Evolutionary conservation across 2,329 filamentous ascomycete species (phyloP).

Genomic region (Microdochium bolleyi): DNA sequence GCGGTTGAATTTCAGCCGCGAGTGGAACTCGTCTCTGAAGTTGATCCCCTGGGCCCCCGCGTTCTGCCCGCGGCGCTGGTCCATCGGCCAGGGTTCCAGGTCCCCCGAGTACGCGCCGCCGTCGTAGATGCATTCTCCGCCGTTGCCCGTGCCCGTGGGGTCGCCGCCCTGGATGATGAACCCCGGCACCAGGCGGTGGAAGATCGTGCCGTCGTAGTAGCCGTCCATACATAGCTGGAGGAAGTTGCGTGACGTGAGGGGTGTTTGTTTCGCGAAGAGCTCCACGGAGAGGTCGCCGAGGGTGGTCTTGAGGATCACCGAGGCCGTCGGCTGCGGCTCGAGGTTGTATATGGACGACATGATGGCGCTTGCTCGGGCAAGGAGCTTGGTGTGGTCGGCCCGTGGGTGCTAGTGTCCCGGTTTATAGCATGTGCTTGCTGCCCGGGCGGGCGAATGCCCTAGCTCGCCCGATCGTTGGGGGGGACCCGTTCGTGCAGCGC

Average conservation of each 20-base stretch:
- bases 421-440: too few relatives aligned
- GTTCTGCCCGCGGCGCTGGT: constrained; percentile 54
- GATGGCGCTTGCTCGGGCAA: constrained; percentile 2
- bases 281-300: constrained; percentile 84
- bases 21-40: constrained; percentile 83
- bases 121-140: constrained; percentile 88
- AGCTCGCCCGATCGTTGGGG: too few relatives aligned
- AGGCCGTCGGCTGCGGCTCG: constrained; percentile 89
- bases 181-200: constrained; percentile 84
- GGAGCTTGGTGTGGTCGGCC: background rate
- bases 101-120: constrained; percentile 68
- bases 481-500: too few relatives aligned
- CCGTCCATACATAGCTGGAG: constrained; percentile 90
- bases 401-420: background rate
- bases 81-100: constrained; percentile 65
- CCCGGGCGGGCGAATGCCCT: too few relatives aligned
- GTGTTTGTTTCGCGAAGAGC: constrained; percentile 91
- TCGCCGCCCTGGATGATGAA: constrained; percentile 96
- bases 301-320: constrained; percentile 84
- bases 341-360: constrained; percentile 94
- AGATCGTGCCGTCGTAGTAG: constrained; percentile 90
- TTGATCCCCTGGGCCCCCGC: constrained; percentile 50
- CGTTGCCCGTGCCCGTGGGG: constrained; percentile 84
- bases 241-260: constrained; percentile 89
- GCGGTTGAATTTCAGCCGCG: constrained; percentile 84